These are phyloP conservation scores for Botryotinia globosa DNA, from an alignment of 2,329 filamentous ascomycete genomes.

Conservation along the genomic window DNA sequence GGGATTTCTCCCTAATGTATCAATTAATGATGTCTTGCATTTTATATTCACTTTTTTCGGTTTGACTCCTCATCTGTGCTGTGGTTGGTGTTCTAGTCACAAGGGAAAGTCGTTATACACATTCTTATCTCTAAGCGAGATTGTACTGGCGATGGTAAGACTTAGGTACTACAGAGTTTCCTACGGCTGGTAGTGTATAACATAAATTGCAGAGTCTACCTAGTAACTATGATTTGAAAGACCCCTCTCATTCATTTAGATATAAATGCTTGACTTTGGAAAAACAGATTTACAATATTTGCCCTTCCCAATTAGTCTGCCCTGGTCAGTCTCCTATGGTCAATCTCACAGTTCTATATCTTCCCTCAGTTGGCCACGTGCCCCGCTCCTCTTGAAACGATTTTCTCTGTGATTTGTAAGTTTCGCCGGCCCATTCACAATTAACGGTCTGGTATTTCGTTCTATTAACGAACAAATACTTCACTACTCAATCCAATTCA, in stretches of 20 bases:
- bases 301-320: no score
- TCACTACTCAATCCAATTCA: not conserved
- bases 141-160: not conserved
- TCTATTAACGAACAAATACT: not conserved
- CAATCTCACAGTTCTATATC: not conserved
- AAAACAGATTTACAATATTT: no score
- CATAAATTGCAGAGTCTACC: not conserved
- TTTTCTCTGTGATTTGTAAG: not conserved
- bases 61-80: not conserved
- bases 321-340: no score
- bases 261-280: not conserved
- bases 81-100: not conserved
- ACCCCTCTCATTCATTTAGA: not conserved
- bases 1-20: not conserved
- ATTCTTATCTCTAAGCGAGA: not conserved
- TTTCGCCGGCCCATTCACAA: not conserved
- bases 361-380: not conserved
- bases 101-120: not conserved
- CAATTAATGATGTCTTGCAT: not conserved
- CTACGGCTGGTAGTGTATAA: not conserved
- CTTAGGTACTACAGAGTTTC: not conserved
- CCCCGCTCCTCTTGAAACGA: not conserved
- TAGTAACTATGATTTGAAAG: not conserved
- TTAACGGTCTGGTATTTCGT: fast-evolving
- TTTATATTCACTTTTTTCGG: not conserved